Evolutionary conservation across 1,284 basidiomycete genomes (phyloP), one percentile per base, ranked within the genome.

Genomic region (Pseudozyma hubeiensis): DNA sequence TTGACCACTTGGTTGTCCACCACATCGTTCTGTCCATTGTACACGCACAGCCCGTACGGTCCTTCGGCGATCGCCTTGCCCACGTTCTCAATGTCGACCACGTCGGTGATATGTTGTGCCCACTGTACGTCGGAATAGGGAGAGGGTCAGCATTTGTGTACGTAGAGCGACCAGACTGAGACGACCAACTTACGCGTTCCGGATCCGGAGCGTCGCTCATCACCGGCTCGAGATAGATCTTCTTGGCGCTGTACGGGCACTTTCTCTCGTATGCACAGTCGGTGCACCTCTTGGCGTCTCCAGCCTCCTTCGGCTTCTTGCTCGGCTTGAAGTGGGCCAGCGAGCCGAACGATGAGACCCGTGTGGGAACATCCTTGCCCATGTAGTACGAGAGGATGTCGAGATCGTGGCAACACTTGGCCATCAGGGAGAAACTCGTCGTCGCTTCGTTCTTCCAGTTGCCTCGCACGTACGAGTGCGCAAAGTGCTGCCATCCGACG

Each of bases 301-400:
- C 60, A 10, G 65, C 65, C 55, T 68, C 54, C 50, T 63, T 62
- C 5, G 65, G 65, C 43, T 68, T 68, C 54, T 63, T 62, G 54
- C 58, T 62, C 37, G 65, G 59, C 60, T 58, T 62, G 44, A 68
- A 68, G 52, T 68, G 65, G 9, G 59, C 54, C 11, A 68, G 51
- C 40, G 65, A 68, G 11, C 65, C 65, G 24, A 68, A 68, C 40
- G 50, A 53, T 24, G 65, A 68, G 1, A 68, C 59, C 40, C 45
- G 58, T 30, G 45, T 57, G 35, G 65, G 65, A 5, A 37, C 46
- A 47, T 68, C 65, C 29, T 51, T 45, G 34, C 60, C 59, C 65
- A 68, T 68, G 65, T 68, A 68, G 59, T 54, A 68, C 30, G 65
- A 68, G 8, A 68, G 55, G 16, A 68, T 68, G 52, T 68, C 65